Evolutionary conservation across 768 basidiomycete genomes (phyloP).

Genomic region (Termitomyces heimii): DNA sequence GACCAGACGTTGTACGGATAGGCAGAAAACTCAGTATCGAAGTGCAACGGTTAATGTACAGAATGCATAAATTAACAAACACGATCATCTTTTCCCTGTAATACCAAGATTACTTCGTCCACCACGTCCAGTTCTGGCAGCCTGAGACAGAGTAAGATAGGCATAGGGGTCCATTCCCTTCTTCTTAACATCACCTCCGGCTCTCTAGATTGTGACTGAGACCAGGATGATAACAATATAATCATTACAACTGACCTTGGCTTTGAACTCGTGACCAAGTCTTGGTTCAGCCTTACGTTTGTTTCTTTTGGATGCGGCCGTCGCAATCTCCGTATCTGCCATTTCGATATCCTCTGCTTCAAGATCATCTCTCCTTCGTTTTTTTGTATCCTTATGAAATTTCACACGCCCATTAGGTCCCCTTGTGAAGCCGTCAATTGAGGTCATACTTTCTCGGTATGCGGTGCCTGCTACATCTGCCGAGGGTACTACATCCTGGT

Average conservation of each 20-base stretch:
- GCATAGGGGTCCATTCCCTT: constrained; percentile 88
- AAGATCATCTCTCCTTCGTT: constrained; percentile 69
- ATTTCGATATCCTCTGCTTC: constrained; percentile 69
- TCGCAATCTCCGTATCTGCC: constrained; percentile 57
- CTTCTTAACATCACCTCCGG: constrained; percentile 90
- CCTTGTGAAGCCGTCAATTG: constrained; percentile 86
- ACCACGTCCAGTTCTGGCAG: constrained; percentile 54
- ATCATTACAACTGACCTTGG: constrained; percentile 60
- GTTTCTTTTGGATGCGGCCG: constrained; percentile 41
- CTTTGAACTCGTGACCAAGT: constrained; percentile 89
- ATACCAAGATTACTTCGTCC: constrained; percentile 44
- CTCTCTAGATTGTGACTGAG: constrained; percentile 54
- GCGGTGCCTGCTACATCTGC: constrained; percentile 67
- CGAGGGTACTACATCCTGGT: constrained; percentile 29
- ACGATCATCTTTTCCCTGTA: constrained; percentile 49
- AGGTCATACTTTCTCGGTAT: constrained; percentile 78
- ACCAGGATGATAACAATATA: constrained; percentile 3
- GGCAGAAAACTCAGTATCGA: constrained; percentile 4
- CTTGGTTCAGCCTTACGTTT: constrained; percentile 43
- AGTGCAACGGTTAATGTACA: constrained; percentile 5
- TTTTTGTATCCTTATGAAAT: constrained; percentile 97
- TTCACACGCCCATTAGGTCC: constrained; percentile 81
- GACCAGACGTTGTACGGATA: constrained; percentile 71
- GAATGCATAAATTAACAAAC: constrained; percentile 9
- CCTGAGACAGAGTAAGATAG: constrained; percentile 81